Percentiles rank a stretch among this genome's conserved stretches.
phyloP scores from a whole-genome alignment of 768 basidiomycete species.

The Amanita inopinata region DNA sequence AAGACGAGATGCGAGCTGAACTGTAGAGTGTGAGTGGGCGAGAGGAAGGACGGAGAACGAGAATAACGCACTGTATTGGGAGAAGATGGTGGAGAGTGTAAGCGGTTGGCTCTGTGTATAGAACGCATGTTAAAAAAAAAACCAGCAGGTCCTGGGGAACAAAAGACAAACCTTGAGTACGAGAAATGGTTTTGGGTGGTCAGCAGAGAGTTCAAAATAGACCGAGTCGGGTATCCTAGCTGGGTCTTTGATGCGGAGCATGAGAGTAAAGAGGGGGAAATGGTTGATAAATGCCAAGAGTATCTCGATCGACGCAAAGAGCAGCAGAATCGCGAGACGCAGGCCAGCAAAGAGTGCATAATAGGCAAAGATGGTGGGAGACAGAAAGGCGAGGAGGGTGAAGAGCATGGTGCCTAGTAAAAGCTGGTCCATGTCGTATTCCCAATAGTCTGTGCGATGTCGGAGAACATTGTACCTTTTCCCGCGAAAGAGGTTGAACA shows the following conservation, averaged over 20 bases:
- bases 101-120: constrained; percentile 49
- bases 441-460: constrained; percentile 81
- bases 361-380: constrained; percentile 82
- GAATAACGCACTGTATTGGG: constrained; percentile 42
- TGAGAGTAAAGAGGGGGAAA: constrained; percentile 84
- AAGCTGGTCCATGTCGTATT: constrained; percentile 89
- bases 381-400: constrained; percentile 69
- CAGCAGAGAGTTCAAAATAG: constrained; percentile 3
- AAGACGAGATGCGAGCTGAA: constrained; percentile 38
- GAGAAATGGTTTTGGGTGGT: constrained; percentile 3
- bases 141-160: not conserved
- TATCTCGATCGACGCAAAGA: constrained; percentile 56
- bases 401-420: constrained; percentile 90
- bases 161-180: constrained; percentile 7
- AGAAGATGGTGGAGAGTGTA: constrained; percentile 41
- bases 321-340: constrained; percentile 35
- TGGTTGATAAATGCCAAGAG: constrained; percentile 77
- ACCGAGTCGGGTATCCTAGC: constrained; percentile 68
- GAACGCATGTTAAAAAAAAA: not conserved
- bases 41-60: constrained; percentile 3
- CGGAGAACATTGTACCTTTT: constrained; percentile 84
- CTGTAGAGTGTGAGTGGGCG: constrained; percentile 19
- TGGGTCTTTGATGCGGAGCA: constrained; percentile 79
- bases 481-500: constrained; percentile 93
- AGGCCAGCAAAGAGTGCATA: constrained; percentile 71